Percentiles rank a stretch among this genome's conserved stretches.
phyloP scores from a whole-genome alignment of 2,329 filamentous ascomycete species.

The Capronia americana region DNA sequence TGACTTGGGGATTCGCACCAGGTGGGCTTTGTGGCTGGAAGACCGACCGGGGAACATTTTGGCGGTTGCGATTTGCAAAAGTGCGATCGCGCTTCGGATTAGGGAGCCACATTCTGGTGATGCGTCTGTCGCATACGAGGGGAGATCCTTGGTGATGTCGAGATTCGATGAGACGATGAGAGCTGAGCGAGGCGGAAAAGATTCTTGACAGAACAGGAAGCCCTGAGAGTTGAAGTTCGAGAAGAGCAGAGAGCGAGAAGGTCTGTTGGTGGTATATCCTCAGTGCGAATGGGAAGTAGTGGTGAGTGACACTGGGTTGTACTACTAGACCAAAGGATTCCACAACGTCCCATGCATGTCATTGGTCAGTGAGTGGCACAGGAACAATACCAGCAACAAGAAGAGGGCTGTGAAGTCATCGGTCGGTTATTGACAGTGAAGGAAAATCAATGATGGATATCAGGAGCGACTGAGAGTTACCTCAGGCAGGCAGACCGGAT shows the following conservation, averaged over 20 bases:
- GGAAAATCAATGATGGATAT: neutral
- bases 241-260: neutral
- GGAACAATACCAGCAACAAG: neutral
- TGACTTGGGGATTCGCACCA: neutral
- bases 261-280: neutral
- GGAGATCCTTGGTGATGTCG: neutral
- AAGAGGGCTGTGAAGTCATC: neutral
- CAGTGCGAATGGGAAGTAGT: neutral
- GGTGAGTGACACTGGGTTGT: neutral
- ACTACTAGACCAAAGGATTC: neutral
- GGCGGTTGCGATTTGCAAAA: constrained; percentile 23
- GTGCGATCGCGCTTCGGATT: constrained; percentile 14
- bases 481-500: neutral
- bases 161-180: neutral
- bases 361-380: neutral
- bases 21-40: constrained; percentile 7
- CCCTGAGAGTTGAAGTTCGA: neutral
- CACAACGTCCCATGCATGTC: neutral
- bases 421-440: neutral
- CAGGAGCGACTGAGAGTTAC: neutral
- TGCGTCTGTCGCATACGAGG: neutral
- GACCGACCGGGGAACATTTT: constrained; percentile 23
- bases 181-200: neutral
- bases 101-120: constrained; percentile 3
- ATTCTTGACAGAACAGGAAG: neutral